phyloP scores from a whole-genome alignment of 148 eudicot species.

The Arctostaphylos glauca region DNA sequence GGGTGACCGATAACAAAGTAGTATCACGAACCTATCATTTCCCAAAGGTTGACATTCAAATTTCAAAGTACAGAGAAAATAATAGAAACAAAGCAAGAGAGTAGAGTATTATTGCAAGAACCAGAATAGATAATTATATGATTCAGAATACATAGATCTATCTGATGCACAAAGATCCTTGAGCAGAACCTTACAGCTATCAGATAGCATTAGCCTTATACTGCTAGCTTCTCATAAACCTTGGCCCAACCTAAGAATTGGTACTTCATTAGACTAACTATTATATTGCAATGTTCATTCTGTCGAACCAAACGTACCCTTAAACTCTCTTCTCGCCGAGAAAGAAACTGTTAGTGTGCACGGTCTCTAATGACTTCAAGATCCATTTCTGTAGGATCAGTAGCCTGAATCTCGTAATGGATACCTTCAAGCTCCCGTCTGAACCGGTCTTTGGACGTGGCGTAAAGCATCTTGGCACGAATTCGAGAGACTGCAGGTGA shows the following conservation, averaged over 20 bases:
- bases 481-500: constrained; percentile 58
- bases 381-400: constrained; percentile 81
- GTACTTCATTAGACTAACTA: too few species aligned
- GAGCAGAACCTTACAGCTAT: not conserved
- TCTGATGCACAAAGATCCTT: not conserved
- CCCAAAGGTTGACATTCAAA: not conserved
- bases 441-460: constrained; percentile 61
- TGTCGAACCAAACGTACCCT: not conserved
- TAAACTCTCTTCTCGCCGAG: not conserved
- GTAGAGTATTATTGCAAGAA: not conserved
- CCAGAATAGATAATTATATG: not conserved
- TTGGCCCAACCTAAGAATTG: not conserved
- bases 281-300: too few species aligned
- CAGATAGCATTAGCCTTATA: not conserved
- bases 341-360: constrained; percentile 26
- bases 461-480: constrained; percentile 73
- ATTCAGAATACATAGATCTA: not conserved
- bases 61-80: not conserved
- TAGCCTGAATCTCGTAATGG: constrained; percentile 83
- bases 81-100: not conserved
- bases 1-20: too few species aligned
- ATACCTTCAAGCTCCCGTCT: constrained; percentile 66
- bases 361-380: constrained; percentile 70
- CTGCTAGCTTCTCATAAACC: not conserved
- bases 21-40: not conserved